Percentiles rank a stretch among this genome's conserved stretches.
Evolutionary conservation across 139 green algal genomes (phyloP).

Genomic region (Chlorella sp.): DNA sequence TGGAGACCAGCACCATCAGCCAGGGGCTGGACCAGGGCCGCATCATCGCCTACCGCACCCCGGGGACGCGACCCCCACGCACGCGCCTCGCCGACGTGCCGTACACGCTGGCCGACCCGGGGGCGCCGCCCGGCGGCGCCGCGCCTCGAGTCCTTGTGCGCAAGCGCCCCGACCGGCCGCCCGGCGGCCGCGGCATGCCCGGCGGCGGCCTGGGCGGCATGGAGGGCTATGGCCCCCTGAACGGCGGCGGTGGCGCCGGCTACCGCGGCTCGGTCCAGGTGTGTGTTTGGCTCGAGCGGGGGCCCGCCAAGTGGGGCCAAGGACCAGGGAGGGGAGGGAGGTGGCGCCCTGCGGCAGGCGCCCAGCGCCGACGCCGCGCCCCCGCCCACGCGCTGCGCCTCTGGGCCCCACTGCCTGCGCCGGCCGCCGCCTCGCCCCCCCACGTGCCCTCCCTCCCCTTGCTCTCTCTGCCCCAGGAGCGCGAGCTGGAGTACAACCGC

Average conservation of each 20-base stretch:
- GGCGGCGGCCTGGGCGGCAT: not conserved
- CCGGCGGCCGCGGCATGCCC: not conserved
- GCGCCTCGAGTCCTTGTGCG: slow-evolving; percentile 30
- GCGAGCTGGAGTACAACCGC: slow-evolving; percentile 42
- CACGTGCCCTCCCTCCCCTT: too few species aligned
- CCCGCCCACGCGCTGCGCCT: not conserved
- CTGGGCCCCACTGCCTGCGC: not conserved
- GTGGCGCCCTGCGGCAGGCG: too few species aligned
- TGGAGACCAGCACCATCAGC: slow-evolving; percentile 50
- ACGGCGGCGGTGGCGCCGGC: slow-evolving; percentile 2
- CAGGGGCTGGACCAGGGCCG: slow-evolving; percentile 40
- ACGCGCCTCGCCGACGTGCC: slow-evolving; percentile 7
- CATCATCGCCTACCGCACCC: slow-evolving; percentile 32
- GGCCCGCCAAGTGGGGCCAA: too few species aligned
- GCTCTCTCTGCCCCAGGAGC: slow-evolving; percentile 33
- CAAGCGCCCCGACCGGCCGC: slow-evolving; percentile 11
- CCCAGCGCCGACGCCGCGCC: not conserved
- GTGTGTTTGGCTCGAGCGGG: too few species aligned
- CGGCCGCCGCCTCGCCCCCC: too few species aligned
- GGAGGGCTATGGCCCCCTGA: slow-evolving; percentile 1
- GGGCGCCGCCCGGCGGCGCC: not conserved
- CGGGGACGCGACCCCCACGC: not conserved
- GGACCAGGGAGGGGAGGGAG: too few species aligned
- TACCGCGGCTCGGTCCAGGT: slow-evolving; percentile 14
- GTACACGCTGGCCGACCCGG: slow-evolving; percentile 7